Base-by-base conservation (phyloP, 179 eudicot genomes). In the Camellia oleifera region DNA sequence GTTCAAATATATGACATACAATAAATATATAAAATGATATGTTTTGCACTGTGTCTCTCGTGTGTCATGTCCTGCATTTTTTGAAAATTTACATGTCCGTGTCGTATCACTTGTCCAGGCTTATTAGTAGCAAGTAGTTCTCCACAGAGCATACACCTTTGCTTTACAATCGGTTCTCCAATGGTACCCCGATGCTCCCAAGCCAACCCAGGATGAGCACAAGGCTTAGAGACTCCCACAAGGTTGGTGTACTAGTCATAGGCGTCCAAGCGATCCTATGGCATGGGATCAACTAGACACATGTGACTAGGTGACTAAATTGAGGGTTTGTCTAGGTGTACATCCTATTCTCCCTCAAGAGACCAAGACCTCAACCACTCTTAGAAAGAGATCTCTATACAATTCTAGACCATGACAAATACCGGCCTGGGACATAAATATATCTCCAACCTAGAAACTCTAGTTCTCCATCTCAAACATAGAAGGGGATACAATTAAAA, bases 161-260 rank as follows among this genome's bases (percentile, higher is more conserved):
- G 72, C 72, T 44, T 69, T 69, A 69, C 45, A 69, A 50, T 69
- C 4, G 53, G 50, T 69, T 42, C 53, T 69, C 72, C 72, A 44
- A 44, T 42, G 2, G 54, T 6, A 6, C 6, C 54, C 9, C 3
- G 54, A 52, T 6, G 9, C 6, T 9, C 9, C 54, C 54, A 6
- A 52, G 8, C 6, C 54, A 52, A 9, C 54, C 54, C 9, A 5
- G 9, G 12, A 14, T 2, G 1, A 44, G 45, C 15, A 15, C 6
- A 69, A 4, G 72, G 23, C 72, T 9, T 9, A 69, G 44, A 17
- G 72, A 68, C 48, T 50, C 52, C 69, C 32, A 23, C 32, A 13
- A 45, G 32, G 13, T 14, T 5, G 72, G 42, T 67, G 18, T 67
- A 11, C 48, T 13, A 44, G 48, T 67, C 48, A 67, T 12, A 67